Evolutionary conservation across 768 basidiomycete species (phyloP), one percentile per base, ranked within the genome.

Genomic region (Gymnopilus junonius): DNA sequence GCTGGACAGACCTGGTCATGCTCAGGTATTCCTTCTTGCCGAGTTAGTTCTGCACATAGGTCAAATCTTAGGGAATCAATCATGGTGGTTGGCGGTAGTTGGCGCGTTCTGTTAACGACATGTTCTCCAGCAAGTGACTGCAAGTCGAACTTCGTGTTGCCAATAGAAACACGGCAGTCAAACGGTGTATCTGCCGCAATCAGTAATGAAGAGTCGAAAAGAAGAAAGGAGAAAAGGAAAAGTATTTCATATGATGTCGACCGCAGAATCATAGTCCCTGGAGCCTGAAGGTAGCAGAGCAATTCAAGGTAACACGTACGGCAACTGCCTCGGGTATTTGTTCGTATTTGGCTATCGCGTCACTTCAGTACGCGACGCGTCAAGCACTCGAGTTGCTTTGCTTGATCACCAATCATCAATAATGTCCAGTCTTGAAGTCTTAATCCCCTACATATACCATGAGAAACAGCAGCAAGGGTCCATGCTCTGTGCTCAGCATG

Each of bases 401-500:
- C 17, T 6, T 35, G 12, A 35, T 31, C 50, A 4, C 8, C 37
- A 21, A 45, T 29, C 37, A 51, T 32, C 48, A 5, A 46, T 58
- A 65, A 92, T 91, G 89, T 80, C 87, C 29, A 82, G 83, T 54
- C 77, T 90, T 37, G 85, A 90, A 67, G 69, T 67, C 29, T 80
- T 94, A 10, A 67, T 79, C 12, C 72, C 79, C 8, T 71, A 82
- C 10, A 90, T 94, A 61, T 94, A 94, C 73, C 91, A 93, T 74
- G 92, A 94, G 71, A 84, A 74, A 64, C 93, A 95, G 74, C 84
- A 93, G 71, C 65, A 76, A 60, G 92, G 91, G 23, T 93, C 92
- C 2, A 91, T 91, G 85, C 83, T 94, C 31, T 95, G 93, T 72
- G 93, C 93, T 12, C 93, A 94, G 71, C 92, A 95, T 76, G 92